Evolutionary conservation across 208 protist species (phyloP).

Genomic region (Naegleria gruberi): DNA sequence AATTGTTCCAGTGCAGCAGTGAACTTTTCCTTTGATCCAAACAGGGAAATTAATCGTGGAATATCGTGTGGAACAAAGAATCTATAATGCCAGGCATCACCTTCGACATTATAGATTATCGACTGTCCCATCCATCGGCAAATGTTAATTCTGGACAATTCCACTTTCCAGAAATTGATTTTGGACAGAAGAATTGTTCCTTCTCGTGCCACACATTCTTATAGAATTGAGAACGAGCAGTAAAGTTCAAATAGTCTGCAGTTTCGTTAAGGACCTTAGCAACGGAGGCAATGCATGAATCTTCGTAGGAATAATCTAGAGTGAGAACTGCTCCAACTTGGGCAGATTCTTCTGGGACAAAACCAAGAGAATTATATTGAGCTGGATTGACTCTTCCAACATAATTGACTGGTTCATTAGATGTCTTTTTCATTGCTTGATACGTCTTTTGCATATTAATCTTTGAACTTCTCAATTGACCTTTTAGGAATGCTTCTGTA

Average conservation of each 20-base stretch:
- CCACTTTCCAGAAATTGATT: background rate
- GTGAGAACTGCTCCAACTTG: background rate
- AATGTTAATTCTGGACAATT: background rate
- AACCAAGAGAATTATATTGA: background rate
- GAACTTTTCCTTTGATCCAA: background rate
- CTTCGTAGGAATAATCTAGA: background rate
- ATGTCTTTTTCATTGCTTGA: background rate
- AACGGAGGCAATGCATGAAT: background rate
- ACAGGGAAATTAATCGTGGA: background rate
- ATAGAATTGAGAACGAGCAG: background rate
- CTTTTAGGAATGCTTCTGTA: background rate
- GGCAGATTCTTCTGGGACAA: background rate
- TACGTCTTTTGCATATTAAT: background rate
- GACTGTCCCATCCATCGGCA: background rate
- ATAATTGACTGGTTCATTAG: background rate
- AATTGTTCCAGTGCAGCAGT: background rate
- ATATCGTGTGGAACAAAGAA: background rate
- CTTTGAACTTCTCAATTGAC: background rate
- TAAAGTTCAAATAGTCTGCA: background rate
- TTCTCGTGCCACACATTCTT: background rate
- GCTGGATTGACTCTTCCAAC: background rate
- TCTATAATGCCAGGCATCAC: background rate
- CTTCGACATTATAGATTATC: background rate
- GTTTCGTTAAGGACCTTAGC: background rate
- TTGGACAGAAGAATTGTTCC: background rate